A percentile compares a stretch with the other conserved stretches of the same genome.
Conservation (phyloP, 805 yeast genomes). For the Myxozyma sirexii region DNA sequence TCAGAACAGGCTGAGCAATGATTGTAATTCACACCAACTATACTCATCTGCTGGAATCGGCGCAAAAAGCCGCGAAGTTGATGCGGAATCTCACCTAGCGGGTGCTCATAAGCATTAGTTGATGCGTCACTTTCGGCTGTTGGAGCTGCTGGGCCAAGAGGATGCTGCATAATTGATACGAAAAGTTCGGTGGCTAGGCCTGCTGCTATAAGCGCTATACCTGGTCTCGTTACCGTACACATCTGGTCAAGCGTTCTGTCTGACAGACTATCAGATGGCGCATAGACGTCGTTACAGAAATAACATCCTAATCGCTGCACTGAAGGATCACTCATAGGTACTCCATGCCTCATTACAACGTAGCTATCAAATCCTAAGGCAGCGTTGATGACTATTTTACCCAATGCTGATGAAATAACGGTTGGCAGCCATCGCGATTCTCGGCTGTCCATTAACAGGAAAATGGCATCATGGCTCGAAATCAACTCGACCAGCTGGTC, state of each 20-base stretch:
- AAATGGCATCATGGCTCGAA: slow-evolving; percentile 71
- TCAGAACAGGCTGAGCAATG: slow-evolving; percentile 87
- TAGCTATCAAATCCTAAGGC: slow-evolving; percentile 95
- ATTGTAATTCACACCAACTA: slow-evolving; percentile 71
- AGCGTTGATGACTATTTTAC: slow-evolving; percentile 81
- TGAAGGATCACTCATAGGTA: slow-evolving; percentile 29
- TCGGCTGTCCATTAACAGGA: slow-evolving; percentile 87
- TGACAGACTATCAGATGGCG: slow-evolving; percentile 84
- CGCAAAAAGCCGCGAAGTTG: slow-evolving; percentile 87
- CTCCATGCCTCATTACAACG: slow-evolving; percentile 92
- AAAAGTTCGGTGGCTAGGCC: slow-evolving; percentile 83
- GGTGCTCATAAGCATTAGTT: slow-evolving; percentile 41
- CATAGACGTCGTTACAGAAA: slow-evolving; percentile 93
- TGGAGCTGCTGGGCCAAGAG: slow-evolving; percentile 51
- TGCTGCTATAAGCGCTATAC: slow-evolving; percentile 86
- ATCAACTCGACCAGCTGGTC: slow-evolving; percentile 57
- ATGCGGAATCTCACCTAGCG: slow-evolving; percentile 79
- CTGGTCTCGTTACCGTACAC: slow-evolving; percentile 99
- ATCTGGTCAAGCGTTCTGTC: slow-evolving; percentile 93
- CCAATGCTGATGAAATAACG: slow-evolving; percentile 64
- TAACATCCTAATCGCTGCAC: slow-evolving; percentile 78
- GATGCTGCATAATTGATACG: slow-evolving; percentile 73
- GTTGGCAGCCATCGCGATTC: slow-evolving; percentile 99
- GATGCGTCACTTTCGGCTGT: slow-evolving; percentile 27
- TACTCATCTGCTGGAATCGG: slow-evolving; percentile 62